Base-by-base conservation (phyloP, 306 rosid genomes). In the Quercus agrifolia region DNA sequence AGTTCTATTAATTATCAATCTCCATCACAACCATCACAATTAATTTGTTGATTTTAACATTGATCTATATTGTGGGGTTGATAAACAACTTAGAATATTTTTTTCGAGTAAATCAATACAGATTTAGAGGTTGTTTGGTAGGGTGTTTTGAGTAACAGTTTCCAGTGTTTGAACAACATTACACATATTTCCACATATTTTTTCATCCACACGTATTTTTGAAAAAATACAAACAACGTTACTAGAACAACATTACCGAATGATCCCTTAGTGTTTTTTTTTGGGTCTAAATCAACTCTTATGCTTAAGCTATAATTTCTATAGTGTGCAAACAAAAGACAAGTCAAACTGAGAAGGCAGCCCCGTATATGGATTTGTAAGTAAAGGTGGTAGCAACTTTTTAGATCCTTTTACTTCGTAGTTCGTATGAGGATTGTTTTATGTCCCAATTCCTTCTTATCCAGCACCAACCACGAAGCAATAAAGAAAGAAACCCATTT, bases 381-480 rank as follows among this genome's bases (percentile, higher is more conserved):
- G 28, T 15, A 44, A 71, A 58, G 9, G 11, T 54, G 1, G 54
- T 25, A 67, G 41, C 56, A 70, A 49, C 71, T 30, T 46, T 79
- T 54, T 70, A 74, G 68, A 41, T 72, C 76, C 70, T 56, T 67
- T 73, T 71, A 25, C 64, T 73, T 73, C 73, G 68, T 62, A 62
- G 46, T 41, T 41, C 11, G 46, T 41, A 8, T 41, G 64, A 30
- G 70, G 55, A 71, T 71, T 27, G 73, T 59, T 19, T 20, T 46
- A n/a, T 73, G 78, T 73, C 33, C 74, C 79, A 67, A 35, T 67
- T 84, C 74, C 72, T 77, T 76, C 63, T 81, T 77, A 77, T 80
- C 83, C 78, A 12, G 70, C 57, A 20, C 67, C 54, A 49, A 3
- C 54, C 54, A 3, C 59, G 28, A 30, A 51, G 30, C 31, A 52